phyloP scores from a whole-genome alignment of 2,329 filamentous ascomycete genomes.

The Cercospora nicotianae region DNA sequence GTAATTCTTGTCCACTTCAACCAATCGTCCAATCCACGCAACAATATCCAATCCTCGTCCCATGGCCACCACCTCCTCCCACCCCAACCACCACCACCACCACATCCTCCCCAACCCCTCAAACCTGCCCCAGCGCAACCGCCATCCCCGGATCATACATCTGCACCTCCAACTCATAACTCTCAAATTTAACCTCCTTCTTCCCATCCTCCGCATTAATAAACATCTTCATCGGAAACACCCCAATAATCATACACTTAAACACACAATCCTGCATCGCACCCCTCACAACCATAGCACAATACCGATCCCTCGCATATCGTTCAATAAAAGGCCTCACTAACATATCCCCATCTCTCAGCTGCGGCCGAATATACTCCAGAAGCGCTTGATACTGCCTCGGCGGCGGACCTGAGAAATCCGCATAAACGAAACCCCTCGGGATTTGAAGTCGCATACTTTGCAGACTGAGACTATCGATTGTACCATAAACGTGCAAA shows the following conservation, averaged over 20 bases:
- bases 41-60: too few relatives aligned
- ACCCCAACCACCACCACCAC: background rate
- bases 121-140: conserved; percentile 5
- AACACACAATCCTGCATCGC: conserved; percentile 19
- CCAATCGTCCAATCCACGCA: background rate
- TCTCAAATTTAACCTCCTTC: conserved; percentile 5
- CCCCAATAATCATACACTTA: conserved; percentile 16
- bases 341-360: conserved; percentile 16
- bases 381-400: conserved; percentile 7
- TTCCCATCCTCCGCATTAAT: background rate
- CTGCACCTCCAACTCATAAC: conserved; percentile 18
- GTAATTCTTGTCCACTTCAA: background rate
- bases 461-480: conserved; percentile 1
- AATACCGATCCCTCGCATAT: conserved; percentile 12
- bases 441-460: conserved; percentile 11
- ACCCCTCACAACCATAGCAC: conserved; percentile 15
- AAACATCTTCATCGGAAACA: conserved; percentile 20
- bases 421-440: conserved; percentile 1
- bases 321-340: conserved; percentile 15
- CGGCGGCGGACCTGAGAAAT: conserved; percentile 4
- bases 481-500: conserved; percentile 13
- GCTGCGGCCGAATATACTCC: conserved; percentile 13
- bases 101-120: background rate
- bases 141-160: conserved; percentile 14
- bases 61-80: background rate